Percentiles rank a stretch among this genome's conserved stretches.
These are phyloP conservation scores for Ballota nigra DNA, from an alignment of 257 asterid genomes.

Conservation along the genomic window DNA sequence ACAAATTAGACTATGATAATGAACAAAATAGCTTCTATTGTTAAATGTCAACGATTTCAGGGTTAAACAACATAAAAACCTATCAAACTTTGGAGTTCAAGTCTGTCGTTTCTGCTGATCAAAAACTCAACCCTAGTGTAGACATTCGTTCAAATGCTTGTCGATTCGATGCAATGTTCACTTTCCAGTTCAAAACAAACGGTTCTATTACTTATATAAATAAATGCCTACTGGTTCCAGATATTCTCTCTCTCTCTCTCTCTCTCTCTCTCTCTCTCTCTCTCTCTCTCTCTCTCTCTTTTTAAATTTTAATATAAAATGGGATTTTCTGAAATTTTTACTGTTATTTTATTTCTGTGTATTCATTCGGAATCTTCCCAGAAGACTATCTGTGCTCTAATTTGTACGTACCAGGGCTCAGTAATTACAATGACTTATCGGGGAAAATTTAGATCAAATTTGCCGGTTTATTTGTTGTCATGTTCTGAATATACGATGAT, in stretches of 20 bases:
- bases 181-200: background rate
- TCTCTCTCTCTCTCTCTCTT: too few relatives aligned
- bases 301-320: too few relatives aligned
- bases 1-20: background rate
- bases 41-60: background rate
- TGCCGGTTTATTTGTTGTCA: background rate
- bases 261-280: too few relatives aligned
- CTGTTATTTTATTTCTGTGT: background rate
- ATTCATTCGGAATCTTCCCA: background rate
- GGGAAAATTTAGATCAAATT: background rate
- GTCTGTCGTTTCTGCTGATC: background rate
- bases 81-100: background rate
- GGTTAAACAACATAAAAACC: background rate
- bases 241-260: background rate
- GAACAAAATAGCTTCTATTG: background rate
- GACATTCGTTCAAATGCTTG: background rate
- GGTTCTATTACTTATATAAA: background rate
- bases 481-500: background rate
- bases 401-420: background rate
- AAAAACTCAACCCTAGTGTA: background rate
- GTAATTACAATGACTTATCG: background rate
- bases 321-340: background rate
- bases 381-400: background rate
- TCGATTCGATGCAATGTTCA: background rate
- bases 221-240: background rate